Evolutionary conservation across 2,329 filamentous ascomycete genomes (phyloP), one percentile per base, ranked within the genome.

Genomic region (Amylocarpus encephaloides): DNA sequence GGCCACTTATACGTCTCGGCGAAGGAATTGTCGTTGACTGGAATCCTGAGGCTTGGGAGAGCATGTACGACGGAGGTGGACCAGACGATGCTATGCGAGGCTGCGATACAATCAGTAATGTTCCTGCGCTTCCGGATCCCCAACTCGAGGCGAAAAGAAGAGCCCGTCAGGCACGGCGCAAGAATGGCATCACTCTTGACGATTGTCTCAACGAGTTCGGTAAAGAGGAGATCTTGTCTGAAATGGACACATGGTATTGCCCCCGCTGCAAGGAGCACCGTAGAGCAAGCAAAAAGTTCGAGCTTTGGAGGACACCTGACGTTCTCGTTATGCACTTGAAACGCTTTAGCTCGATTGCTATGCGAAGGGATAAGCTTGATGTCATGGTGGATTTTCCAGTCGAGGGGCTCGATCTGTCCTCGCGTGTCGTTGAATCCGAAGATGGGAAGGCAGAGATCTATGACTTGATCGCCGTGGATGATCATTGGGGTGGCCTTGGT

Each of bases 201-300:
- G 90, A 96, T 60, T 98, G 93, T 65, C 79, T 98, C 48, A 86
- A 91, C 52, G 93, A 97, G 68, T 97, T 95, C 59, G 88, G 93
- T 64, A 92, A 92, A 66, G 87, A 91, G 53, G 93, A 98, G 69
- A 83, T 95, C 12, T 74, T 98, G 4, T 96, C 92, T 0, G 89
- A 96, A 66, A 87, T 94, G 64, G 94, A 98, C 66, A 92, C 89
- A 53, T 98, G 93, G 93, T 97, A 94, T 66, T 98, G 93, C 65
- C 92, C 89, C 50, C 82, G 89, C 29, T 98, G 93, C 76, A 97
- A 97, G 67, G 88, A 95, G 62, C 86, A 95, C 62, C 83, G 89
- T 13, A 84, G 89, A 53, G 93, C 93, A 16, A 91, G 85, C 70
- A 98, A 98, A 74, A 96, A 93, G 63, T 89, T 98, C 47, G 91